These are phyloP conservation scores for Henckelia pumila DNA, from an alignment of 257 asterid species.

Conservation along the genomic window DNA sequence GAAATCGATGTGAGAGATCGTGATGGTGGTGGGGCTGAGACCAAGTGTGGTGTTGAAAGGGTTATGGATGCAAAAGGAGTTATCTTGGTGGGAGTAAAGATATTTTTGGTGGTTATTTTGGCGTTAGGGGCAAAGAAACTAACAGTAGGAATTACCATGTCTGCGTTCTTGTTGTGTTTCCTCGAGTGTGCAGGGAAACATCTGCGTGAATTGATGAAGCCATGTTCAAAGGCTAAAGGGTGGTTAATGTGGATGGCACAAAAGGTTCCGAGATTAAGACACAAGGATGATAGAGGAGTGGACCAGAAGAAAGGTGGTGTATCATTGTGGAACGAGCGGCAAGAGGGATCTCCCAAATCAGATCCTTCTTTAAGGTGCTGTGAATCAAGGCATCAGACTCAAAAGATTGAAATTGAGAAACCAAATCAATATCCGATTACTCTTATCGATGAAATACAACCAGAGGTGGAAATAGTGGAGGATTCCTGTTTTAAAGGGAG, in stretches of 20 bases:
- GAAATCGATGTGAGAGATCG: slow-evolving; percentile 13
- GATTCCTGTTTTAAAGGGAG: slow-evolving; percentile 10
- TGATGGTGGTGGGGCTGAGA: slow-evolving; percentile 13
- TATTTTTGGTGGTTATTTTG: slow-evolving; percentile 57
- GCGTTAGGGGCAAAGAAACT: slow-evolving; percentile 57
- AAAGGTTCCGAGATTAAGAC: slow-evolving; percentile 12
- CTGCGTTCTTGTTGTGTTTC: slow-evolving; percentile 54
- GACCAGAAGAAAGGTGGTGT: slow-evolving; percentile 9
- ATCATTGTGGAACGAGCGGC: neutral
- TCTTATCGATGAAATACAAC: slow-evolving; percentile 27
- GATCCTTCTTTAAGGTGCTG: slow-evolving; percentile 12
- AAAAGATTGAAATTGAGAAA: slow-evolving; percentile 28
- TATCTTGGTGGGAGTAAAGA: slow-evolving; percentile 37
- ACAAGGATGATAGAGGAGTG: slow-evolving; percentile 10
- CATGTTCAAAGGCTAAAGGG: slow-evolving; percentile 25
- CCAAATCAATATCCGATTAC: slow-evolving; percentile 3
- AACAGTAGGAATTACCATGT: slow-evolving; percentile 61
- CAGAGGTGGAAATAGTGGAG: slow-evolving; percentile 25
- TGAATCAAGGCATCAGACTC: slow-evolving; percentile 11
- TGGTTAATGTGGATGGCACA: neutral
- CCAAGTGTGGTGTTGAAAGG: slow-evolving; percentile 8
- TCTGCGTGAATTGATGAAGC: slow-evolving; percentile 16
- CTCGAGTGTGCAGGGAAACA: slow-evolving; percentile 46
- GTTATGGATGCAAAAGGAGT: slow-evolving; percentile 31
- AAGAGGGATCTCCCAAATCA: slow-evolving; percentile 7